phyloP scores from a whole-genome alignment of 2,329 filamentous ascomycete species.

The Davidsoniella neocaledoniae region DNA sequence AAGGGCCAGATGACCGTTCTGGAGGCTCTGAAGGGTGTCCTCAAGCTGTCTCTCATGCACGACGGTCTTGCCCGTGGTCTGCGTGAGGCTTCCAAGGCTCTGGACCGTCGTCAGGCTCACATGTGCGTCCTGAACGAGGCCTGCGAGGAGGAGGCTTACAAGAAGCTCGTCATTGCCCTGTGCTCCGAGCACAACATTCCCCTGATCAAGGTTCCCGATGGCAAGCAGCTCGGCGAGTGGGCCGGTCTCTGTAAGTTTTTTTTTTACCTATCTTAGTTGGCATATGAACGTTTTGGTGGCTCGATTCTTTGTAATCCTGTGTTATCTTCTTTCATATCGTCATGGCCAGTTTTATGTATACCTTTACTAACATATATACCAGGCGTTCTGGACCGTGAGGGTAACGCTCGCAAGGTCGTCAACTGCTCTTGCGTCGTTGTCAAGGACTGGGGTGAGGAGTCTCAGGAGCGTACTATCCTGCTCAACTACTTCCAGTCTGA shows the following conservation, averaged over 20 bases:
- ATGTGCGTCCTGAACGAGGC: conserved; percentile 99
- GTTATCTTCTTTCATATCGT: not conserved
- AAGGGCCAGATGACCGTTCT: conserved; percentile 95
- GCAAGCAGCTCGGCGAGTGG: conserved; percentile 99
- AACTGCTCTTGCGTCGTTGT: conserved; percentile 99
- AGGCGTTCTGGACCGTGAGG: conserved; percentile 98
- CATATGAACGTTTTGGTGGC: not conserved
- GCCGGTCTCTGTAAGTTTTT: conserved; percentile 78
- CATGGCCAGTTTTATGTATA: not conserved
- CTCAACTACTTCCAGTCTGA: conserved; percentile 99
- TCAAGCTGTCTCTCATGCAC: conserved; percentile 98
- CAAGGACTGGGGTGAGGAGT: conserved; percentile 99
- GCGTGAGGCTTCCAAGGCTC: conserved; percentile 94
- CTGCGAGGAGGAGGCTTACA: conserved; percentile 99
- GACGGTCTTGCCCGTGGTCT: conserved; percentile 97
- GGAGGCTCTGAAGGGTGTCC: conserved; percentile 95
- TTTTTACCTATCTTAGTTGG: not conserved
- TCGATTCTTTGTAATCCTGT: not conserved
- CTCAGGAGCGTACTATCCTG: conserved; percentile 93
- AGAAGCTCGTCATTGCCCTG: conserved; percentile 98
- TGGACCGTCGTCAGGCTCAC: conserved; percentile 96
- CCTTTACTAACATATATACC: conserved; percentile 18
- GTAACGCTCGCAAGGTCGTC: conserved; percentile 98
- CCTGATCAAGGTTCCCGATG: conserved; percentile 98
- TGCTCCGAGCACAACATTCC: conserved; percentile 99